phyloP scores from a whole-genome alignment of 2,329 filamentous ascomycete species.

The Teratosphaeria gauchensis region DNA sequence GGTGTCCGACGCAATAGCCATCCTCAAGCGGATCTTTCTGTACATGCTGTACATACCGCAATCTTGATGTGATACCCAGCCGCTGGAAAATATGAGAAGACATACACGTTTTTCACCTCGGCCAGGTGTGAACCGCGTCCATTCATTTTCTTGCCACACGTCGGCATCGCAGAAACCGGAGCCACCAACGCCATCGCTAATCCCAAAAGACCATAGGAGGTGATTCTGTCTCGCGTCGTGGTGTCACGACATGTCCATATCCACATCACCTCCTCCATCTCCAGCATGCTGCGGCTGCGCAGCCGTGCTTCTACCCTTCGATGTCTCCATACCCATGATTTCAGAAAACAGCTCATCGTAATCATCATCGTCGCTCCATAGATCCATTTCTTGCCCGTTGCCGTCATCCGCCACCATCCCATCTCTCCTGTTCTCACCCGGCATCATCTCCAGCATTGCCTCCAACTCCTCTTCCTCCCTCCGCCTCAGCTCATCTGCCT shows the following conservation, averaged over 20 bases:
- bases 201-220: background rate
- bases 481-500: slow-evolving; percentile 31
- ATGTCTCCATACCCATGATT: slow-evolving; percentile 40
- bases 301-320: slow-evolving; percentile 4
- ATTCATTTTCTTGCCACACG: background rate
- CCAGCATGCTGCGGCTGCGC: background rate
- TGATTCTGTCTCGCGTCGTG: background rate
- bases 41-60: slow-evolving; percentile 6
- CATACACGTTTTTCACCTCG: background rate
- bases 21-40: background rate
- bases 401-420: slow-evolving; percentile 20
- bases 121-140: background rate
- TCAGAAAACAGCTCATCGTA: slow-evolving; percentile 58
- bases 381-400: slow-evolving; percentile 8
- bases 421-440: slow-evolving; percentile 13
- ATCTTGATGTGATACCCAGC: slow-evolving; percentile 16
- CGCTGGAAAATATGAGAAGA: background rate
- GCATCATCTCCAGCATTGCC: slow-evolving; percentile 36
- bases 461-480: slow-evolving; percentile 38
- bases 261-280: background rate
- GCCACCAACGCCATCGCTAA: slow-evolving; percentile 6
- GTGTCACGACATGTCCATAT: slow-evolving; percentile 7
- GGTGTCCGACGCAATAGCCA: slow-evolving; percentile 52
- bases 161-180: background rate
- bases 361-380: slow-evolving; percentile 50